Evolutionary conservation across 176 grass and related monocot species (phyloP), one percentile per base, ranked within the genome.

Genomic region (Saccharum officinarum): DNA sequence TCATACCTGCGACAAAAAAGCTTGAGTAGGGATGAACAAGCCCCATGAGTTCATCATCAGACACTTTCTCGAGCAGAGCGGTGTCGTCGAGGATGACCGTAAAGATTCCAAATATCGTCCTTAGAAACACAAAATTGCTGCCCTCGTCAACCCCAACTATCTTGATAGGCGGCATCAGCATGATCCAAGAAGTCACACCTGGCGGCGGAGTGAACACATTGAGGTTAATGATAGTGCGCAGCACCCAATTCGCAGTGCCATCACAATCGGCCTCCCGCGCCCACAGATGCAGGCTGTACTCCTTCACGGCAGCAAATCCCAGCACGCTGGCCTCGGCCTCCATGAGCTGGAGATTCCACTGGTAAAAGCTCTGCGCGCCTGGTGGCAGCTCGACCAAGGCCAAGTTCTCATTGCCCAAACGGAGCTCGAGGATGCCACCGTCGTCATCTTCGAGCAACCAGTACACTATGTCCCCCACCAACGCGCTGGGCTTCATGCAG

Each of bases 1-100:
- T 80, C n/a, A 66, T 80, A 80, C 77, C 77, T 67, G 60, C 77
- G 30, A 67, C 77, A 80, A 33, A 80, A 40, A 67, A 47, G 26
- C 77, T 80, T 80, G 77, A 80, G 17, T 80, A 80, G 15, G 61
- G 77, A 26, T 16, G 38, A 45, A 79, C n/a, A 79, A 46, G 1
- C 15, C 63, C 40, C 14, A 79, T 10, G 12, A 46, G 0, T 20
- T 18, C 5, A 26, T 2, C 13, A 79, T 42, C 57, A 79, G 60
- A 46, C 25, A 66, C 60, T 40, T 11, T 46, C 77, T 33, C 65
- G 7, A 66, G 28, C 22, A 10, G 10, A 2, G 1, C 15, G 3
- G 2, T 46, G 44, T 4, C 23, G 5, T 45, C 9, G 28, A 79
- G 61, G 62, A 28, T 18, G 4, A 79, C 1, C 77, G 22, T 66